Evolutionary conservation across 352 stramenopile species (phyloP).

Genomic region (Phytophthora palmivora): DNA sequence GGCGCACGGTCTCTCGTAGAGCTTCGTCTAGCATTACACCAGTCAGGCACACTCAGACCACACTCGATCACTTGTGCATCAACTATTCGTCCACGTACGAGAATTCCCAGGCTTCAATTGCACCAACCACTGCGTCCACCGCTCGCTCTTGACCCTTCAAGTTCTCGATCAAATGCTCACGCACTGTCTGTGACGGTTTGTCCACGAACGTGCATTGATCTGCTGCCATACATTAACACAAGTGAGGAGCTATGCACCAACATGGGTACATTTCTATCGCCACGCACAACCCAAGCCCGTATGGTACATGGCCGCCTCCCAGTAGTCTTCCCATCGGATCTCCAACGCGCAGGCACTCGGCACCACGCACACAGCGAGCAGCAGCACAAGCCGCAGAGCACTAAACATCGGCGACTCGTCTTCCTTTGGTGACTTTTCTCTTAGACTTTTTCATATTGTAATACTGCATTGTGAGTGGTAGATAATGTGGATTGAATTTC

Average conservation of each 20-base stretch:
- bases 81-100: conserved; percentile 46
- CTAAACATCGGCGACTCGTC: conserved; percentile 5
- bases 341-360: conserved; percentile 15
- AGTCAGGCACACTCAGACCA: conserved; percentile 8
- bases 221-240: conserved; percentile 22
- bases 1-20: conserved; percentile 68
- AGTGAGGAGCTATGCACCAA: conserved; percentile 11
- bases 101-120: conserved; percentile 86
- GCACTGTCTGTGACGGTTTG: conserved; percentile 68
- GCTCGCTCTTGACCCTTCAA: conserved; percentile 73
- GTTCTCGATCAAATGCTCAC: conserved; percentile 55
- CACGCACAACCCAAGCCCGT: conserved; percentile 58
- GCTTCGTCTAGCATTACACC: conserved; percentile 41
- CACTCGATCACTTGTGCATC: not conserved
- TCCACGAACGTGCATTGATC: conserved; percentile 80
- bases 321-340: conserved; percentile 42
- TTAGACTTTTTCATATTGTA: conserved; percentile 1
- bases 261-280: conserved; percentile 14
- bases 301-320: conserved; percentile 54
- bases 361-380: conserved; percentile 13
- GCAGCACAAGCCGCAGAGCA: conserved; percentile 24
- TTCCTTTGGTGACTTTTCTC: conserved; percentile 15
- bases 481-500: too few relatives aligned
- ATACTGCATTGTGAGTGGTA: too few relatives aligned
- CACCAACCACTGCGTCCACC: conserved; percentile 68